Evolutionary conservation across 1,284 basidiomycete genomes (phyloP).

Genomic region (Rhodotorula glutinis): DNA sequence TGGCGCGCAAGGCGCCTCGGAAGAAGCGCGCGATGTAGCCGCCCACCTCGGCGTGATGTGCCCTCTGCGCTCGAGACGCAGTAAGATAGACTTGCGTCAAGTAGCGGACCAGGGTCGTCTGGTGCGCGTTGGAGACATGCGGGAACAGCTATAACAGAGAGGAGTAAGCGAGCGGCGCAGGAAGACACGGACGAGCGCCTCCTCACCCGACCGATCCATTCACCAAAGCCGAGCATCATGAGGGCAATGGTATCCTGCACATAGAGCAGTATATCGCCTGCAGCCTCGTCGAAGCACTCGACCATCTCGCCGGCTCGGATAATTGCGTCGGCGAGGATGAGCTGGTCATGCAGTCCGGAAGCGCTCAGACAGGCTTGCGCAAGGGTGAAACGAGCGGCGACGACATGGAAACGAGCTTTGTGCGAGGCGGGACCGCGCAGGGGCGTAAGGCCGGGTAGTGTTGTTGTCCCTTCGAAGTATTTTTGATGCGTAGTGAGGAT

Average conservation of each 20-base stretch:
- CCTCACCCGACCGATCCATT: slow-evolving; percentile 13
- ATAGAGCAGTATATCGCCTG: neutral
- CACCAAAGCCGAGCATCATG: slow-evolving; percentile 13
- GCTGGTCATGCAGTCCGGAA: slow-evolving; percentile 7
- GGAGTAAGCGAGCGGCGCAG: neutral
- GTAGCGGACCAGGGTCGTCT: slow-evolving; percentile 14
- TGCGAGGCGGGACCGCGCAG: neutral
- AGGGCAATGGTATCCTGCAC: slow-evolving; percentile 20
- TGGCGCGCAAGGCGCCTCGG: slow-evolving; percentile 14
- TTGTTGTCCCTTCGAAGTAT: slow-evolving; percentile 5
- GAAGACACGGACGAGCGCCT: neutral
- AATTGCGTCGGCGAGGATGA: slow-evolving; percentile 11
- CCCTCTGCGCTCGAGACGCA: neutral
- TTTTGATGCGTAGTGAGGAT: slow-evolving; percentile 3
- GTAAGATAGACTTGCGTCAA: slow-evolving; percentile 27
- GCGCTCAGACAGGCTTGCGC: slow-evolving; percentile 13
- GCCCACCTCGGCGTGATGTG: slow-evolving; percentile 3
- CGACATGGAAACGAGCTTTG: slow-evolving; percentile 16
- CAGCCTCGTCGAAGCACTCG: slow-evolving; percentile 22
- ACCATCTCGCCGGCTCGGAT: slow-evolving; percentile 15
- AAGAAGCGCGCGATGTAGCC: slow-evolving; percentile 28
- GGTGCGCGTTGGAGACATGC: slow-evolving; percentile 7
- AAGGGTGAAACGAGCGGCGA: neutral
- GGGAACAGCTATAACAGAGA: slow-evolving; percentile 6
- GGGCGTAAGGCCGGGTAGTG: neutral